Conservation (phyloP, 1,284 basidiomycete genomes). For the Thecaphora thlaspeos region DNA sequence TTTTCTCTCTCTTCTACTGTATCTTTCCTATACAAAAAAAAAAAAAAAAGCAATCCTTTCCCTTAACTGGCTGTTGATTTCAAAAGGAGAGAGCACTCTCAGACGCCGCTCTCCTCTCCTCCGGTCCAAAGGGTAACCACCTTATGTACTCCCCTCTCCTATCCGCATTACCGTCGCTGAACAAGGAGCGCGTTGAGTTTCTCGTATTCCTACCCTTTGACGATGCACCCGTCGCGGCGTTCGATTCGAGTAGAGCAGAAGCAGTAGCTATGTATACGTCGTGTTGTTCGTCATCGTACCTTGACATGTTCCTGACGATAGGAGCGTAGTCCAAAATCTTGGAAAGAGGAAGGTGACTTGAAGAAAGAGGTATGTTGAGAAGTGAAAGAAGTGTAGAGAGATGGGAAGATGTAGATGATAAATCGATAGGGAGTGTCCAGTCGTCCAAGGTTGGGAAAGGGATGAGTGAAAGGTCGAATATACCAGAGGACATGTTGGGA, state of each 20-base stretch:
- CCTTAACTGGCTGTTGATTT: too few relatives aligned
- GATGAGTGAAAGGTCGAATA: conserved; percentile 56
- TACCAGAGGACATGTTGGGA: conserved; percentile 29
- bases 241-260: conserved; percentile 1
- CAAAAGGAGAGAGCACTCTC: not conserved
- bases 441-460: conserved; percentile 59
- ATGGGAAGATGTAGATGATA: conserved; percentile 58
- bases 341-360: conserved; percentile 59
- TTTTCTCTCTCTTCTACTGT: too few relatives aligned
- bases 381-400: too few relatives aligned
- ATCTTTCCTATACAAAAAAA: too few relatives aligned
- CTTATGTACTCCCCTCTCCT: not conserved
- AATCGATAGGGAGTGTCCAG: conserved; percentile 61
- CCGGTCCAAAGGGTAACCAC: conserved; percentile 22
- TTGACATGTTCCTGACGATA: conserved; percentile 69
- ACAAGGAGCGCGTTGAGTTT: conserved; percentile 9
- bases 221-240: conserved; percentile 1
- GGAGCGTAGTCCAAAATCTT: conserved; percentile 72
- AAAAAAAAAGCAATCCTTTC: too few relatives aligned
- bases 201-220: conserved; percentile 8
- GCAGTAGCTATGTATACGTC: conserved; percentile 11
- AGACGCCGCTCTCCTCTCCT: conserved; percentile 4
- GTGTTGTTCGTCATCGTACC: conserved; percentile 64
- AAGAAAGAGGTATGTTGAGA: not conserved
- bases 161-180: not conserved